Percentiles rank a stretch among this genome's conserved stretches.
Conservation (phyloP, 306 rosid species). For the Mucuna pruriens region DNA sequence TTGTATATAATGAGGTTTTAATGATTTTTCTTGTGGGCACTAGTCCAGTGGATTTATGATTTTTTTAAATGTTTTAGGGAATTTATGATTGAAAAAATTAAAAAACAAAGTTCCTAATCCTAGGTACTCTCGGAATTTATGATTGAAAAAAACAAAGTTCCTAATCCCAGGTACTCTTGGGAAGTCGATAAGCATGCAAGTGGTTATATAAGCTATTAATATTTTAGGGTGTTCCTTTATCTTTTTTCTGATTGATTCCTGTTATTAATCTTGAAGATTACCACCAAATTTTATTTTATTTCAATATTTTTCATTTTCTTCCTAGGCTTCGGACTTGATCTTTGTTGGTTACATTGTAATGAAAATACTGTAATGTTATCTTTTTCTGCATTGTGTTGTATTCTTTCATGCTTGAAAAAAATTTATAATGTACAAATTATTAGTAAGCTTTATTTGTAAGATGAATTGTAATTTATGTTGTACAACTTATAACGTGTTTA, state of each 20-base stretch:
- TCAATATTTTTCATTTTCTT: background rate
- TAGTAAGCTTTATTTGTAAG: background rate
- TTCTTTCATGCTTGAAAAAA: background rate
- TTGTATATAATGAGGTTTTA: conserved; percentile 1
- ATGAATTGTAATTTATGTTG: background rate
- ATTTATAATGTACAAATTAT: background rate
- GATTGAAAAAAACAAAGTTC: conserved; percentile 3
- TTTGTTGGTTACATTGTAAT: conserved; percentile 26
- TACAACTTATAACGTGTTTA: background rate
- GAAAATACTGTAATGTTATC: conserved; percentile 13
- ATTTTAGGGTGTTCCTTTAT: background rate
- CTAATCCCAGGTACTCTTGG: background rate
- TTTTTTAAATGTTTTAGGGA: background rate
- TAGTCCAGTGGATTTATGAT: background rate
- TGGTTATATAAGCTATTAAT: conserved; percentile 1
- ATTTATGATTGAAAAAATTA: no score
- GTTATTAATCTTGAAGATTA: conserved; percentile 11
- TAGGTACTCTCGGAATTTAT: conserved; percentile 6
- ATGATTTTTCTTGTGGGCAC: background rate
- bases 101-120: background rate
- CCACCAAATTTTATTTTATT: conserved; percentile 1
- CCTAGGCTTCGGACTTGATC: background rate
- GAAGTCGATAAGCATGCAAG: background rate
- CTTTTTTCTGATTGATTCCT: background rate
- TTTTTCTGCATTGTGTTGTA: conserved; percentile 9